Evolutionary conservation across 208 protist species (phyloP).

Genomic region (Lotmaria passim): DNA sequence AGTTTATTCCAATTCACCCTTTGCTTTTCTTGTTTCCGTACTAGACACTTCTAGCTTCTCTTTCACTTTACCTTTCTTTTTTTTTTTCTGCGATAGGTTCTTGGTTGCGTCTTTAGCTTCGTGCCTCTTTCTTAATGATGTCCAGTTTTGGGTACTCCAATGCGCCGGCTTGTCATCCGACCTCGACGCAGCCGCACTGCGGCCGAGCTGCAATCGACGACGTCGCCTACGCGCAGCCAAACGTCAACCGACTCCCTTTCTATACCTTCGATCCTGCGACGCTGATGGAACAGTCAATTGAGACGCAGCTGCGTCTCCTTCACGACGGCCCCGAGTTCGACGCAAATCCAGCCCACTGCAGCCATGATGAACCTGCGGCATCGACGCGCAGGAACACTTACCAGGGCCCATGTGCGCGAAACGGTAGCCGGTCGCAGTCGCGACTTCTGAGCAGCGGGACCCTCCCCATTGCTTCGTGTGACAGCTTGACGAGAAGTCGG

Average conservation of each 20-base stretch:
- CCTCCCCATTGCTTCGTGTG: background rate
- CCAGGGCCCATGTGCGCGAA: no score
- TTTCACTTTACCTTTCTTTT: no score
- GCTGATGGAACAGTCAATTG: slow-evolving; percentile 16
- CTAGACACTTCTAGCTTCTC: no score
- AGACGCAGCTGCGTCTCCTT: slow-evolving; percentile 19
- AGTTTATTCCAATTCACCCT: no score
- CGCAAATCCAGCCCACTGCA: background rate
- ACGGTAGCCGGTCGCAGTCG: background rate
- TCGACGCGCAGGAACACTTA: no score
- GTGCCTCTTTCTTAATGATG: slow-evolving; percentile 5
- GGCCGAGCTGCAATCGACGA: background rate
- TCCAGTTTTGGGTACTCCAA: background rate
- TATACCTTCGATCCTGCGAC: slow-evolving; percentile 23
- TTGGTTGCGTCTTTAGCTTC: background rate
- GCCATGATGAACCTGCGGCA: background rate
- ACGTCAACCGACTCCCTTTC: background rate
- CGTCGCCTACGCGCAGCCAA: background rate
- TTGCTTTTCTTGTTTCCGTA: no score
- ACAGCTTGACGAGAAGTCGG: no score
- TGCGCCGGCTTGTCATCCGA: background rate
- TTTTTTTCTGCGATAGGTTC: background rate
- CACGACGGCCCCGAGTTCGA: slow-evolving; percentile 9
- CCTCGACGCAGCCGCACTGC: background rate
- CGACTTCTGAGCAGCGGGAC: background rate